Base-by-base conservation (phyloP, 108 stramenopile genomes). In the Parmales sp. region DNA sequence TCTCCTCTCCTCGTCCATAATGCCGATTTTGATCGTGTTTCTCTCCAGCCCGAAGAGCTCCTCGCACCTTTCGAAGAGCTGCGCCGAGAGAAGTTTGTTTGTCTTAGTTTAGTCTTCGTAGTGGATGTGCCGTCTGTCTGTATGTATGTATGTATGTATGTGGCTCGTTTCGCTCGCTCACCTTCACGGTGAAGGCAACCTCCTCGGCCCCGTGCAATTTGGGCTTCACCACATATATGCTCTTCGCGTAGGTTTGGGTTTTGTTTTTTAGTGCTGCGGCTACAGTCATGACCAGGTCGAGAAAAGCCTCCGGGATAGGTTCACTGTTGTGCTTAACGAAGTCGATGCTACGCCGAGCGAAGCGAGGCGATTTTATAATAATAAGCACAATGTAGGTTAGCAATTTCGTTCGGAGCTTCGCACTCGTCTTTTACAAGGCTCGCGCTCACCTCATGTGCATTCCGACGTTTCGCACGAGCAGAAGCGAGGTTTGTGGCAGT, bases 1-100 rank as follows among this genome's bases (percentile, higher is more conserved):
- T 13, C 72, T 65, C 28, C 72, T 41, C 66, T 72, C 72, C 66
- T 72, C 72, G 38, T 72, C 72, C 72, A 72, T 72, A n/a, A 72
- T 39, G 39, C 72, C 72, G 5, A 72, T 31, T 66, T 72, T 72
- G 51, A 72, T 31, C 9, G 72, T 72, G 43, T 72, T 67, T 31
- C 26, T 44, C 8, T 25, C 31, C 19, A 72, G 65, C 26, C 66
- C 66, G 20, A 72, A 50, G 31, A 66, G 19, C 34, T 49, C 26
- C 72, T 72, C 72, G 39, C 67, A 25, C 44, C 38, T 39, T 31
- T 51, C 41, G 50, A 72, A 72, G 34, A 66, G 26, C 19, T 16
- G 6, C 66, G 28, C 29, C 20, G 38, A n/a, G n/a, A n/a, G n/a
- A n/a, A n/a, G n/a, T n/a, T n/a, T n/a, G n/a, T n/a, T n/a, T n/a